Evolutionary conservation across 306 rosid species (phyloP).

Genomic region (Lotus japonicus): DNA sequence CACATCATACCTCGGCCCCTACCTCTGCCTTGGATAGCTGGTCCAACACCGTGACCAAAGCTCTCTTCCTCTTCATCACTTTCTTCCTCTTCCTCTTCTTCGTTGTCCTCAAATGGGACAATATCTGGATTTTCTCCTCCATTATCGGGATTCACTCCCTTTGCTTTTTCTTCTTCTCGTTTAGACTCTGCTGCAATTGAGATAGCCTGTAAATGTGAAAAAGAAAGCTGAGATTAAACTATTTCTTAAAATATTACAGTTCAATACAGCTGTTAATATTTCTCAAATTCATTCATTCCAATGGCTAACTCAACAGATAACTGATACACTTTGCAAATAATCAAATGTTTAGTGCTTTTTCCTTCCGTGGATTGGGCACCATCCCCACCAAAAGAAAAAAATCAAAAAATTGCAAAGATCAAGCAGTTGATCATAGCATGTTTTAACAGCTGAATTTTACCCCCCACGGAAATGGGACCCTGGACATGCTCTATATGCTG

Average conservation of each 20-base stretch:
- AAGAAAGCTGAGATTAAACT: constrained; percentile 8
- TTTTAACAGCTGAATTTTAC: no score
- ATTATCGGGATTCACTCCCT: constrained; percentile 90
- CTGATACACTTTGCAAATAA: neutral
- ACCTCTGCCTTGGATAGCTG: constrained; percentile 76
- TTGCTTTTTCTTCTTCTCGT: constrained; percentile 97
- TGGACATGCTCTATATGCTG: no score
- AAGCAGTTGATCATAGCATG: no score
- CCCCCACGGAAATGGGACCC: no score
- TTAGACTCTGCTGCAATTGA: constrained; percentile 88
- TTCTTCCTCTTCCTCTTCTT: constrained; percentile 99
- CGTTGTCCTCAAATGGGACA: constrained; percentile 98
- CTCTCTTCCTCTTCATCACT: constrained; percentile 97
- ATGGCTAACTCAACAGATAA: neutral
- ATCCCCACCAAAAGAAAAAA: no score
- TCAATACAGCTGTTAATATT: neutral
- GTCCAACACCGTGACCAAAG: constrained; percentile 56
- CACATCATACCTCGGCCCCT: constrained; percentile 96
- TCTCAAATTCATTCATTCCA: constrained; percentile 9
- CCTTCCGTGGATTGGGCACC: no score
- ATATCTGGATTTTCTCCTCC: constrained; percentile 94
- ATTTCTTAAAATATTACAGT: neutral
- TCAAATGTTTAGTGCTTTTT: neutral
- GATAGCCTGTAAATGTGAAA: constrained; percentile 53
- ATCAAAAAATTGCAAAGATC: no score